Evolutionary conservation across 2,329 filamentous ascomycete genomes (phyloP), one percentile per base, ranked within the genome.

Genomic region (Ophiostoma tasmaniense): DNA sequence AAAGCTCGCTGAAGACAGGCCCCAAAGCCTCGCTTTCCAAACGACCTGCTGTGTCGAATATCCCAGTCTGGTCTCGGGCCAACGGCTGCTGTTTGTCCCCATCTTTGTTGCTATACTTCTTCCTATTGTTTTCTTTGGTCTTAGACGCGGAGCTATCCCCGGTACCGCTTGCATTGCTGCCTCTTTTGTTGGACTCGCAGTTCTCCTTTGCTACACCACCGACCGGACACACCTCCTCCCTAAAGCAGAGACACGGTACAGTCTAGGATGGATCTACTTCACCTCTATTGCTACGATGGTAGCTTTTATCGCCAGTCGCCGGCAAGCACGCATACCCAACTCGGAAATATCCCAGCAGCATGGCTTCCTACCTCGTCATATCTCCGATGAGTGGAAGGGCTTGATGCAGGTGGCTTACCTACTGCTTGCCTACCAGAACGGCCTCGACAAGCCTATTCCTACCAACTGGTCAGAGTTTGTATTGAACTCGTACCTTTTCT

Each of bases 321-420:
- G 61, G 2, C 20, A 22, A 22, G 61, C 61, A 3, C 30, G 33
- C 17, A 20, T 37, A 4, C 61, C 55, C 25, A 28, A 13, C 6
- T 61, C 35, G 7, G 22, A 65, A 22, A 45, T 65, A 8, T 65
- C 64, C 10, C 35, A 65, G 64, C 64, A 65, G 22, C 64, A 65
- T 22, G 37, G 37, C 1, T 82, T 84, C 67, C 76, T 89, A 5
- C 80, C 83, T 0, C 80, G 86, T 66, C 79, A 83, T 64, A 85
- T 89, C 72, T 85, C 84, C 0, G 82, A 89, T 71, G 88, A 90
- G 74, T 88, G 86, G 82, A 89, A 89, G 77, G 88, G 88, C 1
- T 84, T 85, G 80, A 87, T 89, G 84, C 86, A 89, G 72, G 79
- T 81, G 17, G 76, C 82, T 22, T 78, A 85, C 61, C 76, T 88